A percentile compares a stretch with the other conserved stretches of the same genome.
Conservation (phyloP, 495 filamentous ascomycete genomes). For the Penicillium macrosclerotiorum region DNA sequence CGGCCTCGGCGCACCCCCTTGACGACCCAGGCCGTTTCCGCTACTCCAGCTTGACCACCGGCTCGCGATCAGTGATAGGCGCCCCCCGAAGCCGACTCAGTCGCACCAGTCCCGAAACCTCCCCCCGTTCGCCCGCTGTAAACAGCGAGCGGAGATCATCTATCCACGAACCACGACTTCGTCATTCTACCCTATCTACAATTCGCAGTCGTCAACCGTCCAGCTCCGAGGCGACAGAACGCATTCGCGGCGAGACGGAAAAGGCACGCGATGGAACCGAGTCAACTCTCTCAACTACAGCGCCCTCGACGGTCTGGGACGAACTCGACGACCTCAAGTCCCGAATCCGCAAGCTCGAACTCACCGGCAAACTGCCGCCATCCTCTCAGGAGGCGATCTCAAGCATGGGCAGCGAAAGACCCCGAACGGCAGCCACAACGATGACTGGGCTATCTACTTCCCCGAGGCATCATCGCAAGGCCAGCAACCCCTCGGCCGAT, state of each 20-base stretch:
- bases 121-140: conserved; percentile 42
- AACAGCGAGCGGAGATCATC: conserved; percentile 48
- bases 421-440: conserved; percentile 89
- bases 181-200: conserved; percentile 55
- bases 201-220: conserved; percentile 49
- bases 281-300: conserved; percentile 80
- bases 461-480: conserved; percentile 62
- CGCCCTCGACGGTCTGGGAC: conserved; percentile 95
- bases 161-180: conserved; percentile 42
- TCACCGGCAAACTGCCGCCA: conserved; percentile 81
- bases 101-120: conserved; percentile 41
- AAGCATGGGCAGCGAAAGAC: conserved; percentile 72
- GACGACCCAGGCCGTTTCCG: conserved; percentile 45
- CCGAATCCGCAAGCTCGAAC: conserved; percentile 85
- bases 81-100: conserved; percentile 38
- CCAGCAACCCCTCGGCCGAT: conserved; percentile 51
- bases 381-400: conserved; percentile 78
- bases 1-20: conserved; percentile 50
- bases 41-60: conserved; percentile 35
- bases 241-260: conserved; percentile 42
- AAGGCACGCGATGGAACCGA: conserved; percentile 65
- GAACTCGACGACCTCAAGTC: conserved; percentile 96
- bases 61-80: conserved; percentile 46
- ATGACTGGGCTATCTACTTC: conserved; percentile 88
- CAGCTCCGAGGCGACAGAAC: conserved; percentile 46